A percentile compares a stretch with the other conserved stretches of the same genome.
These are phyloP conservation scores for Fusarium liriodendri DNA, from an alignment of 2,329 filamentous ascomycete species.

Conservation along the genomic window DNA sequence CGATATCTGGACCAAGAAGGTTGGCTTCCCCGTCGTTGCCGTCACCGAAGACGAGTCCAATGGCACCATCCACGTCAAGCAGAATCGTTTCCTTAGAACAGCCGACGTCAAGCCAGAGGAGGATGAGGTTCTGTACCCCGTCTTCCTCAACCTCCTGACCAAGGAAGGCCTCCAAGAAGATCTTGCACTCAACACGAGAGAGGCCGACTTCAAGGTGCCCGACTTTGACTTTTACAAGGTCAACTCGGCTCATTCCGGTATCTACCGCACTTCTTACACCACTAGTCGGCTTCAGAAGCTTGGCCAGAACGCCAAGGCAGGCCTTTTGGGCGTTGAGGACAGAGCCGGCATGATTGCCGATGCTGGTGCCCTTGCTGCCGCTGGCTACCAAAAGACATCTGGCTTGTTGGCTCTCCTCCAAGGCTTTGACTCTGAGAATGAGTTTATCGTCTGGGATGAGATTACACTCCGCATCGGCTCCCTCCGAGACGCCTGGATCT, in stretches of 20 bases:
- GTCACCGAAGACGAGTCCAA: conserved; percentile 75
- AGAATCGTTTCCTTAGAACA: conserved; percentile 94
- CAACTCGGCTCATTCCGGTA: conserved; percentile 92
- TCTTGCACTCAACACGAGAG: conserved; percentile 70
- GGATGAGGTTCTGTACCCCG: conserved; percentile 87
- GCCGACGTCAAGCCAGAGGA: conserved; percentile 95
- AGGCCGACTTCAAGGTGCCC: conserved; percentile 81
- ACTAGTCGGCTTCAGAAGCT: conserved; percentile 88
- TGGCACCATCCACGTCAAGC: conserved; percentile 85
- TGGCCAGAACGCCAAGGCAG: conserved; percentile 80
- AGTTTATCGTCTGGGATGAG: conserved; percentile 96
- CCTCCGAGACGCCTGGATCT: conserved; percentile 86
- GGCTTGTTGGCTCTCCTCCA: conserved; percentile 87
- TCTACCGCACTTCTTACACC: conserved; percentile 91
- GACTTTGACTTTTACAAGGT: conserved; percentile 94
- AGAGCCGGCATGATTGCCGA: conserved; percentile 95
- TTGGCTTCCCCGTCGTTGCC: conserved; percentile 90
- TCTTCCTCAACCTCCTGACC: conserved; percentile 87
- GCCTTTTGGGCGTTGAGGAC: conserved; percentile 85
- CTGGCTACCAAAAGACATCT: conserved; percentile 94
- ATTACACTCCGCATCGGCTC: conserved; percentile 81
- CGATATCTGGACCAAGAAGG: conserved; percentile 96
- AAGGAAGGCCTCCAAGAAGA: conserved; percentile 85
- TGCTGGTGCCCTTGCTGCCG: conserved; percentile 87
- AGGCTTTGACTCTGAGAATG: conserved; percentile 83